phyloP scores from a whole-genome alignment of 345 rosid genomes.

The Citrus trifoliata region DNA sequence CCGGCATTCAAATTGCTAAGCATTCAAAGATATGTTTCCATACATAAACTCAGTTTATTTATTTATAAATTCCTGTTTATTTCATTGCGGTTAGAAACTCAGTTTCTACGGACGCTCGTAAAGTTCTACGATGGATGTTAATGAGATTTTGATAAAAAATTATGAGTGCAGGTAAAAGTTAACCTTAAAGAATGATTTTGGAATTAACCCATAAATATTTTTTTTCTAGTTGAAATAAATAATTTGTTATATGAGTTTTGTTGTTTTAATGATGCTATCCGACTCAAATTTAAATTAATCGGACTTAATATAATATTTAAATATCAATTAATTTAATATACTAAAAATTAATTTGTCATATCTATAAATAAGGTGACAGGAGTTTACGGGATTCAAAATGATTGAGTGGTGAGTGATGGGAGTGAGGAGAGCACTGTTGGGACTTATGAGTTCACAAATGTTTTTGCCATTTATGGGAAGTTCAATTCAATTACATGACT shows the following conservation, averaged over 20 bases:
- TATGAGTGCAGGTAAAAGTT: too few relatives aligned
- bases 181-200: too few relatives aligned
- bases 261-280: accelerated
- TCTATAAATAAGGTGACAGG: not conserved
- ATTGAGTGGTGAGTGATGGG: not conserved
- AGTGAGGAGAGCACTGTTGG: not conserved
- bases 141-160: too few relatives aligned
- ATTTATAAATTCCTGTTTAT: too few relatives aligned
- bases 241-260: not conserved
- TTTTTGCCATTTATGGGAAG: conserved; percentile 3
- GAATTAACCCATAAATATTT: not conserved
- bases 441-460: too few relatives aligned
- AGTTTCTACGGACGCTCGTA: too few relatives aligned
- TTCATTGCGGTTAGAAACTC: too few relatives aligned
- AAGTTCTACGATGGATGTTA: too few relatives aligned
- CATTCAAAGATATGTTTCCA: too few relatives aligned
- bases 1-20: too few relatives aligned
- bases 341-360: not conserved
- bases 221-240: not conserved
- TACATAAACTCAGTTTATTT: too few relatives aligned
- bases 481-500: not conserved
- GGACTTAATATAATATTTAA: accelerated
- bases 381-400: not conserved
- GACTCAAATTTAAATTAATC: accelerated
- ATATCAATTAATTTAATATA: too few relatives aligned